Percentiles rank a stretch among this genome's conserved stretches.
These are phyloP conservation scores for Saccharomycopsis guyanensis DNA, from an alignment of 805 yeast genomes.

Conservation along the genomic window DNA sequence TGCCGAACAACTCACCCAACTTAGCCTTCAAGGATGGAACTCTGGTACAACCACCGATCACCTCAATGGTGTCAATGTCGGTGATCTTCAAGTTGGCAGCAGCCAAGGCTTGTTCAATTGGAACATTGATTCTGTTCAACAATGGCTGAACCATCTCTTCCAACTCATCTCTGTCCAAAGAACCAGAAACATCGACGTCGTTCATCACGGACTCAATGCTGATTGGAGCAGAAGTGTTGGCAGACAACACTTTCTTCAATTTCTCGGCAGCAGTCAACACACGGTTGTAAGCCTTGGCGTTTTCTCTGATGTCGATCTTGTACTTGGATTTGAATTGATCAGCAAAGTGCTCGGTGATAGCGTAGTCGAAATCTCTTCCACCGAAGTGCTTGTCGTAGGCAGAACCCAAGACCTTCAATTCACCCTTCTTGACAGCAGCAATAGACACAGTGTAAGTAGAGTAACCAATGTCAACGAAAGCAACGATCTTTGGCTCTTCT, in stretches of 20 bases:
- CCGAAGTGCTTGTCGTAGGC: constrained; percentile 95
- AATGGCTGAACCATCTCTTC: constrained; percentile 85
- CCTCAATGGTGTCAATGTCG: constrained; percentile 85
- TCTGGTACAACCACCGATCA: constrained; percentile 98
- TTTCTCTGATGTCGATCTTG: constrained; percentile 85
- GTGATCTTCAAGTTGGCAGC: constrained; percentile 66
- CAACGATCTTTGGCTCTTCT: constrained; percentile 84
- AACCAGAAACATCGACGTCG: constrained; percentile 90
- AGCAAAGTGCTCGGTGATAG: constrained; percentile 92
- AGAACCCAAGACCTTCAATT: constrained; percentile 84
- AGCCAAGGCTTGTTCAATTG: constrained; percentile 74
- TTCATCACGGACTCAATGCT: constrained; percentile 94
- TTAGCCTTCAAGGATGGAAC: constrained; percentile 87
- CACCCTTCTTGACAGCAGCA: constrained; percentile 92
- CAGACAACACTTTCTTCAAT: constrained; percentile 92
- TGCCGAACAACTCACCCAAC: constrained; percentile 73
- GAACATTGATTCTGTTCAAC: constrained; percentile 64
- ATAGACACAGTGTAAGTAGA: constrained; percentile 87
- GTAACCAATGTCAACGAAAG: constrained; percentile 95
- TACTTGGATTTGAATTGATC: constrained; percentile 84
- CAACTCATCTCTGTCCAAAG: constrained; percentile 82
- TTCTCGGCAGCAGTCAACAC: constrained; percentile 86
- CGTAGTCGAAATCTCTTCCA: constrained; percentile 94
- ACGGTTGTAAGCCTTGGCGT: constrained; percentile 94
- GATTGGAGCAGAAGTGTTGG: constrained; percentile 91